phyloP scores from a whole-genome alignment of 441 rosid species.

The Dalechampia spathulata region DNA sequence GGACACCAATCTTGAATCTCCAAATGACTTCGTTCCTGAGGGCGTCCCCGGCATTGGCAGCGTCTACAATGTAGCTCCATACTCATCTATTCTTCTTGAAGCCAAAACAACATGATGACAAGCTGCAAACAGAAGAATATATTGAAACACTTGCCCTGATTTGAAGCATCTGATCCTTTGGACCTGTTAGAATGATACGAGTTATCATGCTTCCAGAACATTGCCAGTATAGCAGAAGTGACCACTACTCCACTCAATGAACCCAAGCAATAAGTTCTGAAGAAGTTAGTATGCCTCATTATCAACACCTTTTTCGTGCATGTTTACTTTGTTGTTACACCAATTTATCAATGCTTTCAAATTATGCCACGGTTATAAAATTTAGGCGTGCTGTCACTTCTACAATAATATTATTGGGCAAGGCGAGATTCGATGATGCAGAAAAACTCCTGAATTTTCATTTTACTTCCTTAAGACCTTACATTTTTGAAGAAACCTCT shows the following conservation, averaged over 20 bases:
- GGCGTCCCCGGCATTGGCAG: conserved; percentile 57
- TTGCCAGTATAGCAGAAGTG: neutral
- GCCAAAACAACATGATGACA: conserved; percentile 36
- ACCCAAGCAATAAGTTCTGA: neutral
- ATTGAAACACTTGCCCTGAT: neutral
- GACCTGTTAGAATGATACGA: neutral
- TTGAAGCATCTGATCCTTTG: neutral
- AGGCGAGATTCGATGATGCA: neutral
- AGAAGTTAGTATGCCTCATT: neutral
- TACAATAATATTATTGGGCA: neutral
- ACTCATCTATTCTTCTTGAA: conserved; percentile 64
- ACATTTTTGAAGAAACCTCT: neutral
- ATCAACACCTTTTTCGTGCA: neutral
- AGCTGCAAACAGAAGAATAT: conserved; percentile 12
- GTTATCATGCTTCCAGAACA: neutral
- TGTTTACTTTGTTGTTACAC: neutral
- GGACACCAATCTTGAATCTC: conserved; percentile 72
- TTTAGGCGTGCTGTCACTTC: neutral
- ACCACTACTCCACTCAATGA: neutral
- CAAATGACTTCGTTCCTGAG: conserved; percentile 49
- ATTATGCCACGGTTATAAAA: neutral
- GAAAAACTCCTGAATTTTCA: neutral
- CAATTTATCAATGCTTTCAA: neutral
- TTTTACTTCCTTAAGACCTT: neutral
- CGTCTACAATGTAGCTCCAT: conserved; percentile 54